phyloP scores from a whole-genome alignment of 2,329 filamentous ascomycete genomes.

The Aspergillus sergii region DNA sequence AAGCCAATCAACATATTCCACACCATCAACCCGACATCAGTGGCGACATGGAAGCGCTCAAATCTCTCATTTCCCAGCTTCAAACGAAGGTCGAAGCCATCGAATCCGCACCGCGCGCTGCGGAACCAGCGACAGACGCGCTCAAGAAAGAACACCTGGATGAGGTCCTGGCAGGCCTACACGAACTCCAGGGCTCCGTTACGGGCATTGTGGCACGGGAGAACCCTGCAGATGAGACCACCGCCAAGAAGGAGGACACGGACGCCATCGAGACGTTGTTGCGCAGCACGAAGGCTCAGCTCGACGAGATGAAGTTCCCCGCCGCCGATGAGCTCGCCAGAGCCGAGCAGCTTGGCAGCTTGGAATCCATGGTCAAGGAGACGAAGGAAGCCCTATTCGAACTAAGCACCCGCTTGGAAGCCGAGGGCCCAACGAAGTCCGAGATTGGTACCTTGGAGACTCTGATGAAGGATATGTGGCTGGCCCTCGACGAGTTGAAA shows the following conservation, averaged over 20 bases:
- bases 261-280: slow-evolving; percentile 89
- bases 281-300: slow-evolving; percentile 81
- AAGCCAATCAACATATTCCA: slow-evolving; percentile 19
- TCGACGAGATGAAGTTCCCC: slow-evolving; percentile 73
- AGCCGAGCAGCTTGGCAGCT: slow-evolving; percentile 60
- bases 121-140: slow-evolving; percentile 43
- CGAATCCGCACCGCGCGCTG: slow-evolving; percentile 51
- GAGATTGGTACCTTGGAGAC: slow-evolving; percentile 77
- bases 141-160: slow-evolving; percentile 52
- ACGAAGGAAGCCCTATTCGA: slow-evolving; percentile 72
- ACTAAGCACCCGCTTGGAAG: slow-evolving; percentile 67
- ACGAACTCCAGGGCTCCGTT: slow-evolving; percentile 62
- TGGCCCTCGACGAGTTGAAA: slow-evolving; percentile 72
- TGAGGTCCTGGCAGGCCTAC: slow-evolving; percentile 47
- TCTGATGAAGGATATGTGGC: slow-evolving; percentile 75
- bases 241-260: slow-evolving; percentile 78
- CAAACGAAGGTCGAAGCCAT: slow-evolving; percentile 82
- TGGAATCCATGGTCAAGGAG: slow-evolving; percentile 72
- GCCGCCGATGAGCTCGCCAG: slow-evolving; percentile 69
- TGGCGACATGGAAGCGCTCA: slow-evolving; percentile 82
- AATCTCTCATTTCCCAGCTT: slow-evolving; percentile 78
- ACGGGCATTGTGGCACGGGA: slow-evolving; percentile 52
- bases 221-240: slow-evolving; percentile 49
- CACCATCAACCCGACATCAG: slow-evolving; percentile 53
- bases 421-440: slow-evolving; percentile 71